Base-by-base conservation (phyloP, 108 stramenopile species). In the Schizochytrium sp. region DNA sequence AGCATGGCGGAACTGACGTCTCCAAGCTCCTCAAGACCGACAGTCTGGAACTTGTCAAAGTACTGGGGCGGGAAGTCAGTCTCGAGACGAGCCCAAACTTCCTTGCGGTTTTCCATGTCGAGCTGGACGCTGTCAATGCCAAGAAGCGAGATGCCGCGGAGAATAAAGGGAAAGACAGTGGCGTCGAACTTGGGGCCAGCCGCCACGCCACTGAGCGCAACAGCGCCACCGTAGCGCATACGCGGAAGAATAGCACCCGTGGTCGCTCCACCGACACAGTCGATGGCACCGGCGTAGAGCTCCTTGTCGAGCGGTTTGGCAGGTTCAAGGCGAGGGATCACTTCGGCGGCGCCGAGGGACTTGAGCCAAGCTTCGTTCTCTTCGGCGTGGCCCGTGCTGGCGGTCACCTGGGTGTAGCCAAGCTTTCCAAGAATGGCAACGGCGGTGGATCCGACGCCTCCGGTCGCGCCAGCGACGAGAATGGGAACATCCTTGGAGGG, bases 111-210 rank as follows among this genome's bases (percentile, higher is more conserved):
- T n/a, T 87, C 89, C 19, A 87, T 41, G 16, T 90, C 71, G 69
- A 60, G 72, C 58, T 89, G 58, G 14, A 93, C 92, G 34, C 83
- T 87, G 90, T 93, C 92, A 44, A 93, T 63, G 8, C 92, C 92
- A 10, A 88, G 58, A 44, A 93, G 69, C 14, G 59, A 28, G 21
- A 91, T 87, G 5, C 92, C 92, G 16, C 92, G 90, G 18, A 93
- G 89, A 88, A 93, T 93, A 60, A 93, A 93, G 25, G 92, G 92
- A 47, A 88, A 47, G 12, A 93, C 92, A 5, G 90, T 91, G n/a
- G 91, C 89, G 5, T 72, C 58, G 72, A 93, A n/a, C 34, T 19
- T 57, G 60, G 72, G 28, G 12, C 91, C 90, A 4, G 72, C 92
- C 25, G 87, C 92, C n/a, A 90, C 59, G 23, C 92, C 92, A 44